Evolutionary conservation across 2,329 filamentous ascomycete genomes (phyloP).

Genomic region (Emericellopsis cladophorae): DNA sequence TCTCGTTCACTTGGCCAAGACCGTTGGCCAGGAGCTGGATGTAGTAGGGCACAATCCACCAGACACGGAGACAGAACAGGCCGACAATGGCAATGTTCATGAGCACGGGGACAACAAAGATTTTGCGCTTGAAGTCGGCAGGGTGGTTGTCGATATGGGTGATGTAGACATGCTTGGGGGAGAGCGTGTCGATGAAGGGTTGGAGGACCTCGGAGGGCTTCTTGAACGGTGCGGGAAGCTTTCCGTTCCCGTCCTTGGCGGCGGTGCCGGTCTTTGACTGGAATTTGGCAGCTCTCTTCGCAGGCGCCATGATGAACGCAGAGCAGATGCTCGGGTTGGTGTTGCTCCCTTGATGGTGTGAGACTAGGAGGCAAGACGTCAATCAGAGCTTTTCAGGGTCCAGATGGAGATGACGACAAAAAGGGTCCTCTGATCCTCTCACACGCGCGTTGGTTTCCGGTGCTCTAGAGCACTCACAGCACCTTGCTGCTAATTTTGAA

Average conservation of each 20-base stretch:
- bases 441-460: no score
- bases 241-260: slow-evolving; percentile 6
- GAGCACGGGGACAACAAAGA: slow-evolving; percentile 66
- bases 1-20: slow-evolving; percentile 53
- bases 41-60: slow-evolving; percentile 61
- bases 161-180: slow-evolving; percentile 64
- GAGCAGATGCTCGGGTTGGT: no score
- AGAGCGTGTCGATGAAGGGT: slow-evolving; percentile 55
- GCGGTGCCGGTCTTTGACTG: not conserved
- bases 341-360: no score
- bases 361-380: no score
- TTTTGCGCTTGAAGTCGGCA: slow-evolving; percentile 60
- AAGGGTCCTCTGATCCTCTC: no score
- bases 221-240: slow-evolving; percentile 57
- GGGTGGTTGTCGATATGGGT: slow-evolving; percentile 68
- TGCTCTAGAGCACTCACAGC: no score
- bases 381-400: no score
- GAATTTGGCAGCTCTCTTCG: not conserved
- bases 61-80: slow-evolving; percentile 57
- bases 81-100: slow-evolving; percentile 59
- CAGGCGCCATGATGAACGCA: not conserved
- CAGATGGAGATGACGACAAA: no score
- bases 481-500: no score
- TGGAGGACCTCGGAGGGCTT: slow-evolving; percentile 48
- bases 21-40: slow-evolving; percentile 49